Base-by-base conservation (phyloP, 768 basidiomycete genomes). In the Naganishia vaughanmartiniae region DNA sequence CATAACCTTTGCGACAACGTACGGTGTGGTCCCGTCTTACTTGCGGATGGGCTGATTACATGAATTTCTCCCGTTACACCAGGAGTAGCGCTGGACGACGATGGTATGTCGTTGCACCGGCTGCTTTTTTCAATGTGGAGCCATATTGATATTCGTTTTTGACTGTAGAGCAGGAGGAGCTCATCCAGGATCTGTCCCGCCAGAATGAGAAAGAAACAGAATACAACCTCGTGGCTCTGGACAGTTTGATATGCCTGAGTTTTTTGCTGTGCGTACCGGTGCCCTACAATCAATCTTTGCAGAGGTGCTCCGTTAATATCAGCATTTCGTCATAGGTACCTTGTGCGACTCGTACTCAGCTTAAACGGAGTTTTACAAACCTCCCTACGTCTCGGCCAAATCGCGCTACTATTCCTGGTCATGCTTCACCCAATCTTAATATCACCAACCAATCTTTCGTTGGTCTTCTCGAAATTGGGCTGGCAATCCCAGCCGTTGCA, bases 51-150 rank as follows among this genome's bases (percentile, higher is more conserved):
- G 17, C n/a, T 17, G 21, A n/a, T 36, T 4, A 30, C 7, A 5
- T 17, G 14, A 19, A 21, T 30, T 36, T 14, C 30, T 36, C 24
- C 19, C 42, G 28, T 28, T 45, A 5, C 12, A 11, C 9, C 24
- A 63, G 60, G 60, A 17, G 36, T 63, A 56, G 67, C 67, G 6
- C 28, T 68, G 17, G 67, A 68, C 26, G 67, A 68, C 28, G 67
- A 68, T 21, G 67, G 67, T 68, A 63, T 46, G 30, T 63, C 3
- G 17, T n/a, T 12, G 10, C 57, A 4, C 19, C 33, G 24, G 3
- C 15, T 19, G 21, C n/a, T 14, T n/a, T 1, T 1, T 24, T n/a
- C 15, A 1, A 11, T 21, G 31, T 55, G 28, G 4, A 17, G 45
- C 45, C 7, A 57, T 33, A 31, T 34, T 57, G 55, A 58, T 19